phyloP scores from a whole-genome alignment of 2,329 filamentous ascomycete genomes.

The Pleochaeta shiraiana region DNA sequence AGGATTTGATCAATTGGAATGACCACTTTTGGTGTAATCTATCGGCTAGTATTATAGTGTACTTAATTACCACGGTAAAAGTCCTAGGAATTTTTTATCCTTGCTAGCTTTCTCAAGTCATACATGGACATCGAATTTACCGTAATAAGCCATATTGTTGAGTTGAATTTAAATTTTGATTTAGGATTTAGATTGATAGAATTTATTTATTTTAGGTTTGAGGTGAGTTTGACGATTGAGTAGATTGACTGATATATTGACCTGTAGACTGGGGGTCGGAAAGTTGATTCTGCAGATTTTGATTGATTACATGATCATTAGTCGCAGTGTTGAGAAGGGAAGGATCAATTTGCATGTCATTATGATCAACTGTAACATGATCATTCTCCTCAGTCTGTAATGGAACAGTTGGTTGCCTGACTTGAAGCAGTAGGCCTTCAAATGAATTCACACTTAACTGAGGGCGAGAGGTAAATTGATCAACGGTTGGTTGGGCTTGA shows the following conservation, averaged over 20 bases:
- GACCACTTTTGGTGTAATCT: conserved; percentile 31
- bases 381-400: not conserved
- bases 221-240: conserved; percentile 21
- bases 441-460: conserved; percentile 10
- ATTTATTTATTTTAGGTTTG: conserved; percentile 39
- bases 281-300: conserved; percentile 17
- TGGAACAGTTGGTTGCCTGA: not conserved
- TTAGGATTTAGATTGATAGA: conserved; percentile 41
- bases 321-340: conserved; percentile 34
- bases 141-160: conserved; percentile 43
- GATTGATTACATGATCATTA: conserved; percentile 18
- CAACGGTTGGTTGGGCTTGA: conserved; percentile 11
- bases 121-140: conserved; percentile 31
- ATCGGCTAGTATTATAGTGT: conserved; percentile 32
- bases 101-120: conserved; percentile 40
- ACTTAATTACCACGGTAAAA: conserved; percentile 38
- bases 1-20: conserved; percentile 45
- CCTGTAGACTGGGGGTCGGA: conserved; percentile 15
- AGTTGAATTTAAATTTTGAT: conserved; percentile 30
- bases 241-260: conserved; percentile 9
- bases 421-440: conserved; percentile 10
- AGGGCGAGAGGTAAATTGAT: conserved; percentile 9
- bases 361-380: conserved; percentile 18
- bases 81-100: conserved; percentile 37
- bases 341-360: conserved; percentile 39